phyloP scores from a whole-genome alignment of 2,329 filamentous ascomycete species.

The Ophiostoma montium region DNA sequence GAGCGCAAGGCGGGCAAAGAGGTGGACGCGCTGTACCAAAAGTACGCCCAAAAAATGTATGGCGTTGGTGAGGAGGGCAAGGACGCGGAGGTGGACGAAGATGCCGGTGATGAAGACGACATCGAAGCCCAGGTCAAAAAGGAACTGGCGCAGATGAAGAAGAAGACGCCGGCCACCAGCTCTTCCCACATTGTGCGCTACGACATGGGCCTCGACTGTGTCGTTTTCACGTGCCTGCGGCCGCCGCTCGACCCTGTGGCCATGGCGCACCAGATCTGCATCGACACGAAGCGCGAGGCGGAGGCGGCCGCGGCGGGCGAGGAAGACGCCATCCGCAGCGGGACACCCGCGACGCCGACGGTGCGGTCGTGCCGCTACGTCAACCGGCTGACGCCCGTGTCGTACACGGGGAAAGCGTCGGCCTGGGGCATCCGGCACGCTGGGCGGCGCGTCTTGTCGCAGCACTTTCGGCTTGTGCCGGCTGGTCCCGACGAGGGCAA shows the following conservation, averaged over 20 bases:
- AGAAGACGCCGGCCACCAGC: constrained; percentile 24
- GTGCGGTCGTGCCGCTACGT: constrained; percentile 30
- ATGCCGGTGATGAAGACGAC: constrained; percentile 29
- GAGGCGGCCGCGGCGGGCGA: constrained; percentile 29
- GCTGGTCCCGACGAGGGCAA: constrained; percentile 9
- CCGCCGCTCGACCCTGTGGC: constrained; percentile 40
- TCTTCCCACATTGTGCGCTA: constrained; percentile 39
- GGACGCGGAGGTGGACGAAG: constrained; percentile 5
- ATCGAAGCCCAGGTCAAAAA: constrained; percentile 60
- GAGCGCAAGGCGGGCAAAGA: constrained; percentile 57
- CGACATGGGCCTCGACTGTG: constrained; percentile 43
- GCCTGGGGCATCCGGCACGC: constrained; percentile 54
- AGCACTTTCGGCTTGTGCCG: constrained; percentile 42
- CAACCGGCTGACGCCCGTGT: constrained; percentile 42
- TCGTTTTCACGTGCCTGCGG: constrained; percentile 46
- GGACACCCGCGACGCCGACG: neutral
- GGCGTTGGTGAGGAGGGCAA: constrained; percentile 24
- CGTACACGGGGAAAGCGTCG: constrained; percentile 47
- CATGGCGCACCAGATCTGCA: constrained; percentile 40
- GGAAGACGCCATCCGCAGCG: constrained; percentile 1
- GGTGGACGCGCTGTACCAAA: constrained; percentile 30
- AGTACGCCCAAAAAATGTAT: constrained; percentile 51
- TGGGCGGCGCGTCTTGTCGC: constrained; percentile 45
- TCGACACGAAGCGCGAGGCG: constrained; percentile 33
- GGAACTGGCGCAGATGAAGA: constrained; percentile 52